Evolutionary conservation across 2,329 filamentous ascomycete genomes (phyloP).

Genomic region (Aspergillus flavus): DNA sequence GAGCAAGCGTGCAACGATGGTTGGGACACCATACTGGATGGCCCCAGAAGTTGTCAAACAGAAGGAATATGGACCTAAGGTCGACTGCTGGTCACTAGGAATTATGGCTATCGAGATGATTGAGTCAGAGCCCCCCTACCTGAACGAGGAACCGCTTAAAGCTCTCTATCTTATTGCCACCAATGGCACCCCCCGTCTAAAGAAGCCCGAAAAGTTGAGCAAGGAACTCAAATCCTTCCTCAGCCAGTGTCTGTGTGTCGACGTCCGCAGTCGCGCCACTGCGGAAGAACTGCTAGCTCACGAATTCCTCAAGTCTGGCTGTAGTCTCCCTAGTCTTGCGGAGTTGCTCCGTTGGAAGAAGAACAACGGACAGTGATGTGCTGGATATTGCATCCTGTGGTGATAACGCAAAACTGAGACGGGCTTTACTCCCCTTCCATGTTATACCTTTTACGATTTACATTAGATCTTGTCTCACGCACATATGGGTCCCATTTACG

Average conservation of each 20-base stretch:
- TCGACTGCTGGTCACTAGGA: constrained; percentile 97
- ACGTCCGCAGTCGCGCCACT: constrained; percentile 91
- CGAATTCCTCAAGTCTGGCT: constrained; percentile 93
- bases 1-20: constrained; percentile 97
- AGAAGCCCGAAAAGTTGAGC: constrained; percentile 97
- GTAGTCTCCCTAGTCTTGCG: constrained; percentile 76
- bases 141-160: constrained; percentile 97
- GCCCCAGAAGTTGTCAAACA: constrained; percentile 98
- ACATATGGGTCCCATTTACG: constrained; percentile 37
- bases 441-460: constrained; percentile 24
- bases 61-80: constrained; percentile 97
- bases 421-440: constrained; percentile 6
- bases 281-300: constrained; percentile 86
- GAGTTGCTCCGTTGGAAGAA: constrained; percentile 76
- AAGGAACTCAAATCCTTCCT: constrained; percentile 98
- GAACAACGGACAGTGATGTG: constrained; percentile 40
- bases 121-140: constrained; percentile 94
- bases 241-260: constrained; percentile 93
- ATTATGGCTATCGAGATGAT: constrained; percentile 99
- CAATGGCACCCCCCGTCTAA: constrained; percentile 92
- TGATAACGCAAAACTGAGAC: neutral
- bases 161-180: constrained; percentile 97
- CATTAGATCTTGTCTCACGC: constrained; percentile 27
- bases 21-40: constrained; percentile 99
- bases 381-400: constrained; percentile 7